Evolutionary conservation across 371 early-diverging fungal species (phyloP).

Genomic region (Apophysomyces variabilis): DNA sequence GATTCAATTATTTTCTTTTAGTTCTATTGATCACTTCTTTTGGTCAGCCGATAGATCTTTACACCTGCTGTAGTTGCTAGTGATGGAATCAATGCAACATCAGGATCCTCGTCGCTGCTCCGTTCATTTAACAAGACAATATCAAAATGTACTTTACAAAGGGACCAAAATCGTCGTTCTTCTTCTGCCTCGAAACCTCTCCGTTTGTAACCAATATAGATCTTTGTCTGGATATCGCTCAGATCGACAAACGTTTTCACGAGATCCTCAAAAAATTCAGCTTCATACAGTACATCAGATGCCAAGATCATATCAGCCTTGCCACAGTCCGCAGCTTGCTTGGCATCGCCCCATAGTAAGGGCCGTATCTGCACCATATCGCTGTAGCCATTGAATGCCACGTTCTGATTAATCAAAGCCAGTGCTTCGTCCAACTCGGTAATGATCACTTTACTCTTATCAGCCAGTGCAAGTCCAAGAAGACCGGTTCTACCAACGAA

Average conservation of each 20-base stretch:
- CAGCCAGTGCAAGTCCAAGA: constrained; percentile 55
- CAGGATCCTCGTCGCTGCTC: constrained; percentile 10
- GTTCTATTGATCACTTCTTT: constrained; percentile 7
- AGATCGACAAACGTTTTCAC: constrained; percentile 54
- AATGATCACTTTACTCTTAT: constrained; percentile 42
- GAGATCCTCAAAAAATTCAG: constrained; percentile 49
- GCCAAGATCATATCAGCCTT: constrained; percentile 60
- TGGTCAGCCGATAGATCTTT: constrained; percentile 36
- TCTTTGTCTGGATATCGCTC: constrained; percentile 41
- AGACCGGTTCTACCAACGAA: constrained; percentile 53
- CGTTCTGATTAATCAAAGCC: constrained; percentile 46
- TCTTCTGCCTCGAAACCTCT: constrained; percentile 44
- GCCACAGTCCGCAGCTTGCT: constrained; percentile 29
- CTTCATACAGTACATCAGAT: constrained; percentile 66
- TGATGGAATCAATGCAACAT: constrained; percentile 29
- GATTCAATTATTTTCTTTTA: too few species aligned
- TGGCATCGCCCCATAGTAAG: constrained; percentile 39
- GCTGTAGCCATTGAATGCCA: constrained; percentile 30
- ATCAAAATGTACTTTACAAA: constrained; percentile 33
- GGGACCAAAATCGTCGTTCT: constrained; percentile 52
- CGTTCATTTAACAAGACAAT: constrained; percentile 21
- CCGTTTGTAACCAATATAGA: constrained; percentile 65
- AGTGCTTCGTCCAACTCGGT: constrained; percentile 64
- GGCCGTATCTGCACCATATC: constrained; percentile 19
- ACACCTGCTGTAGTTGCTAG: constrained; percentile 34